phyloP scores from a whole-genome alignment of 2,329 filamentous ascomycete genomes.

The Didymella arachidicola region DNA sequence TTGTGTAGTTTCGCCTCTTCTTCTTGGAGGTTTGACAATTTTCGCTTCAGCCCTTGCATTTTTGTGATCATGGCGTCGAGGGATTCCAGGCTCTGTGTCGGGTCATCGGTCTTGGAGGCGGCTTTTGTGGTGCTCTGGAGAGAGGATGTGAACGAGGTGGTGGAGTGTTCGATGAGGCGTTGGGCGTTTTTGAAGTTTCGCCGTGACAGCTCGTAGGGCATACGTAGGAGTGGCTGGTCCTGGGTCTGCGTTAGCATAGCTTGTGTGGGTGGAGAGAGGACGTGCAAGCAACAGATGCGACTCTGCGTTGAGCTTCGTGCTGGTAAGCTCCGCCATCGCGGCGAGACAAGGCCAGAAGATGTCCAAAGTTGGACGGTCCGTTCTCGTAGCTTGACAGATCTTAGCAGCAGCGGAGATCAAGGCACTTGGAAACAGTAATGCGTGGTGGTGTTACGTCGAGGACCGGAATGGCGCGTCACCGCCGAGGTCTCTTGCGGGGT shows the following conservation, averaged over 20 bases:
- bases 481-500: slow-evolving; percentile 18
- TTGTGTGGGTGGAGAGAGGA: neutral
- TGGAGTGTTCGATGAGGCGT: slow-evolving; percentile 76
- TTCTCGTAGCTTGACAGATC: too few relatives aligned
- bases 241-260: slow-evolving; percentile 48
- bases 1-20: slow-evolving; percentile 81
- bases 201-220: slow-evolving; percentile 89
- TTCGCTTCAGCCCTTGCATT: slow-evolving; percentile 87
- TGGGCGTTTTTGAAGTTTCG: slow-evolving; percentile 93
- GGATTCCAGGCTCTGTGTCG: slow-evolving; percentile 68
- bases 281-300: slow-evolving; percentile 77
- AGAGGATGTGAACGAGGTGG: slow-evolving; percentile 66
- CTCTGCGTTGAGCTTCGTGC: slow-evolving; percentile 75
- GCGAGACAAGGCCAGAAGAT: neutral
- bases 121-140: slow-evolving; percentile 65
- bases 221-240: slow-evolving; percentile 93
- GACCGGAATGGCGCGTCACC: slow-evolving; percentile 10
- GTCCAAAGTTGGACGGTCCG: neutral
- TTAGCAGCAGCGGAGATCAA: neutral
- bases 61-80: slow-evolving; percentile 85
- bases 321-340: slow-evolving; percentile 58
- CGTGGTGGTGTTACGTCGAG: slow-evolving; percentile 3
- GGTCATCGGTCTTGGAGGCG: slow-evolving; percentile 62
- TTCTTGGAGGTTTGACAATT: slow-evolving; percentile 77
- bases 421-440: neutral